Conservation (phyloP, 768 basidiomycete genomes). For the Trametes elegans region DNA sequence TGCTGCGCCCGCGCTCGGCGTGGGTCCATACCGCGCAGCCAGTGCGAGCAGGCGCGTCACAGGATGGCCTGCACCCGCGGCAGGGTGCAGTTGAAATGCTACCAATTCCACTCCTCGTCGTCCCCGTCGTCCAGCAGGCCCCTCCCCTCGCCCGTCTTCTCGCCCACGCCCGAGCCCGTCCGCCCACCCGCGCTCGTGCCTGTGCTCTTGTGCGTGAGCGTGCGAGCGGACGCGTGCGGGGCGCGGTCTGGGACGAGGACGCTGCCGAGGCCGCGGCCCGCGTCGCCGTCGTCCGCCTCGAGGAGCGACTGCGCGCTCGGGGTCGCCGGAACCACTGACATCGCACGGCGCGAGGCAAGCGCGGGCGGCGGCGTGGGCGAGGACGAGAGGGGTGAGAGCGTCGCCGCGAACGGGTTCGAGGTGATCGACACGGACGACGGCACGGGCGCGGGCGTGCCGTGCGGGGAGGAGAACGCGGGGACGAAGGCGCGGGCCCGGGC, state of each 20-base stretch:
- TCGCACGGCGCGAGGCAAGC: too few relatives aligned
- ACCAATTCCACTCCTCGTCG: slow-evolving; percentile 67
- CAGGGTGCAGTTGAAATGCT: slow-evolving; percentile 17
- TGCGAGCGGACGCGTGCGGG: slow-evolving; percentile 22
- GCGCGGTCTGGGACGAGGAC: slow-evolving; percentile 35
- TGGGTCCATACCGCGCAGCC: too few relatives aligned
- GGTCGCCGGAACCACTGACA: too few relatives aligned
- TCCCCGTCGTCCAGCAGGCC: slow-evolving; percentile 35
- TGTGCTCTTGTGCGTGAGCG: background rate
- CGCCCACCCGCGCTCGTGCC: too few relatives aligned
- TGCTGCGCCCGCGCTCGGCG: background rate
- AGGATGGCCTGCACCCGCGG: slow-evolving; percentile 12
- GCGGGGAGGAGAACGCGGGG: too few relatives aligned
- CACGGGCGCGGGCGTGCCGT: slow-evolving; percentile 29
- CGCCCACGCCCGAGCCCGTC: too few relatives aligned
- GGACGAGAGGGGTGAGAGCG: slow-evolving; percentile 18
- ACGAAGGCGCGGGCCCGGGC: slow-evolving; percentile 28
- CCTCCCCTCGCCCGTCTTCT: background rate
- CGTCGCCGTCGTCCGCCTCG: slow-evolving; percentile 35
- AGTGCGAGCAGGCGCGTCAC: background rate
- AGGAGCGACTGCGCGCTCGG: slow-evolving; percentile 34
- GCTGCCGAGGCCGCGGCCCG: slow-evolving; percentile 25
- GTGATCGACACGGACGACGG: slow-evolving; percentile 13
- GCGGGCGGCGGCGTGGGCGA: slow-evolving; percentile 11
- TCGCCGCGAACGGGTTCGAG: slow-evolving; percentile 18